A percentile compares a stretch with the other conserved stretches of the same genome.
Conservation (phyloP, 1,139 yeast species). For the Candida gigantensis region DNA sequence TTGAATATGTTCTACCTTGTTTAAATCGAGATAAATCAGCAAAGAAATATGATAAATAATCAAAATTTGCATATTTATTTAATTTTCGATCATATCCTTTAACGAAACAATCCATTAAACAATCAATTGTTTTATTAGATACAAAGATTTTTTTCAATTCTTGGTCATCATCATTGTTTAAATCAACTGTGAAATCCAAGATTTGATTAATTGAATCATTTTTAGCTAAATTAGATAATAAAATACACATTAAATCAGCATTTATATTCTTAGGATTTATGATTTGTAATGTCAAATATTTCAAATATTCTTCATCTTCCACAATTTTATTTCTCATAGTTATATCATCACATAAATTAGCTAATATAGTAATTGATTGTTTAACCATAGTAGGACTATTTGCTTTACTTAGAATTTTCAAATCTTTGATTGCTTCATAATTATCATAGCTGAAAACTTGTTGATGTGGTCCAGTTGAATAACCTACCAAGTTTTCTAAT, state of each 20-base stretch:
- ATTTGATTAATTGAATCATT: conserved; percentile 62
- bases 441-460: conserved; percentile 69
- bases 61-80: conserved; percentile 73
- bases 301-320: conserved; percentile 61
- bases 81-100: conserved; percentile 75
- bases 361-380: conserved; percentile 77
- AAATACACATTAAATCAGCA: conserved; percentile 82
- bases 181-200: conserved; percentile 48
- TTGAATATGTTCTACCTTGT: conserved; percentile 75
- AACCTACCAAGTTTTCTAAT: conserved; percentile 79
- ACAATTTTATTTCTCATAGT: conserved; percentile 65
- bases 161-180: conserved; percentile 35
- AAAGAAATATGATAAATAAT: conserved; percentile 84
- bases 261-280: conserved; percentile 58
- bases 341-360: conserved; percentile 76
- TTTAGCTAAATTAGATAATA: conserved; percentile 83
- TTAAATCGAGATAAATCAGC: conserved; percentile 80
- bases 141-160: conserved; percentile 48
- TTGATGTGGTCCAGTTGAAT: conserved; percentile 68
- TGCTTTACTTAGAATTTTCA: conserved; percentile 54
- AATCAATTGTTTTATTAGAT: conserved; percentile 68
- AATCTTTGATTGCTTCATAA: conserved; percentile 71
- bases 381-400: conserved; percentile 57
- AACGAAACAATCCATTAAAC: conserved; percentile 87
- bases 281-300: conserved; percentile 54